Conservation (phyloP, 139 green algal genomes). For the Chlamydomonas sp. region DNA sequence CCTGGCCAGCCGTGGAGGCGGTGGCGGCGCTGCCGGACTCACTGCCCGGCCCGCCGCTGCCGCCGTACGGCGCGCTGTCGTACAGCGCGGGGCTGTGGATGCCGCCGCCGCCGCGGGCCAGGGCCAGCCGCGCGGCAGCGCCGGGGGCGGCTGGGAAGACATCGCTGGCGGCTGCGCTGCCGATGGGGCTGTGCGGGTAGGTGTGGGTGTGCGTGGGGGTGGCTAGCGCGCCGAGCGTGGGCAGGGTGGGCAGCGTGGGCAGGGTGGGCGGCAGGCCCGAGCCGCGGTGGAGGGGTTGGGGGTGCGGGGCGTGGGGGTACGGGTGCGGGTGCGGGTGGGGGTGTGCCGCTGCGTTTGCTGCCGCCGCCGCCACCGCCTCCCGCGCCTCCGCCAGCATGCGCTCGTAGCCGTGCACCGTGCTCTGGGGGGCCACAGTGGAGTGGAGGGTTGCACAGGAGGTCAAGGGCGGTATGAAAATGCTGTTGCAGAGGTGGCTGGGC, state of each 20-base stretch:
- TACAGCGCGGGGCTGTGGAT: background rate
- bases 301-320: background rate
- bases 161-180: background rate
- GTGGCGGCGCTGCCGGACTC: background rate
- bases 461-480: too few relatives aligned
- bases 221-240: too few relatives aligned
- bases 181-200: background rate
- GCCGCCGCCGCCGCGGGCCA: background rate
- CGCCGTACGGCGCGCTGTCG: background rate
- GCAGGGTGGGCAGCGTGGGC: background rate
- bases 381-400: conserved; percentile 13
- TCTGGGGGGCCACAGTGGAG: background rate
- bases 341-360: background rate
- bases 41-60: background rate
- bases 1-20: background rate
- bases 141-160: background rate
- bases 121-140: background rate
- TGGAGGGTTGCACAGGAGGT: background rate
- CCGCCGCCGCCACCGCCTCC: conserved; percentile 1
- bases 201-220: too few relatives aligned
- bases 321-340: background rate
- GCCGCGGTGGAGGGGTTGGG: background rate
- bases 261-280: background rate
- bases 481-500: too few relatives aligned
- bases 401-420: background rate